Evolutionary conservation across 139 green algal species (phyloP).

Genomic region (Picochlorum sp.): DNA sequence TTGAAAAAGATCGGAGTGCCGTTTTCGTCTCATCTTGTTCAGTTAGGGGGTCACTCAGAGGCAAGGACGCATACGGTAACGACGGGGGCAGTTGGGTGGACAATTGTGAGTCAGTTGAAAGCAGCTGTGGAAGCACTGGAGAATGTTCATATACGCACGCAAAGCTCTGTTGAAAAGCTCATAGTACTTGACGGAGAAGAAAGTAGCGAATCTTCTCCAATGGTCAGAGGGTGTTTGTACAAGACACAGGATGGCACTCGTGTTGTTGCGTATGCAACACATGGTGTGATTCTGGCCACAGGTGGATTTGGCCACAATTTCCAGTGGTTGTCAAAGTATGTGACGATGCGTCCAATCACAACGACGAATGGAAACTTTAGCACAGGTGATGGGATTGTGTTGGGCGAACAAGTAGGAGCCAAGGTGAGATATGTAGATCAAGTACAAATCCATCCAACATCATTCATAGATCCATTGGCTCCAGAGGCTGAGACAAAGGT

Average conservation of each 20-base stretch:
- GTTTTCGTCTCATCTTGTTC: conserved; percentile 31
- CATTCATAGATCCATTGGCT: conserved; percentile 57
- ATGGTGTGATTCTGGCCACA: conserved; percentile 52
- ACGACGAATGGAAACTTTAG: conserved; percentile 71
- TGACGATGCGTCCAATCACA: conserved; percentile 32
- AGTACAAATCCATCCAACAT: conserved; percentile 71
- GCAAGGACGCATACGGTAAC: conserved; percentile 16
- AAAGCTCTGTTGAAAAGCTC: too few species aligned
- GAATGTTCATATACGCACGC: neutral
- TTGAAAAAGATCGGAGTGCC: conserved; percentile 33
- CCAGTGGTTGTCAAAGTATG: conserved; percentile 31
- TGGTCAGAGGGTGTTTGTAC: neutral
- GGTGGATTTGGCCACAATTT: conserved; percentile 59
- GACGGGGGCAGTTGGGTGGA: conserved; percentile 45
- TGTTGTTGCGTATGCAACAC: conserved; percentile 12
- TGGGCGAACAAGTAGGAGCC: conserved; percentile 15
- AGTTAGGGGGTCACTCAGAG: conserved; percentile 47
- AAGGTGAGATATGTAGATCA: conserved; percentile 47
- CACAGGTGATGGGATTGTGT: conserved; percentile 44
- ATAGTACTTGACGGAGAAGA: too few species aligned
- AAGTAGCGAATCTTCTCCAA: too few species aligned
- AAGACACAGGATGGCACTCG: neutral
- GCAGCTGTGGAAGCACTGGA: neutral
- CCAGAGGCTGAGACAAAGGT: conserved; percentile 24
- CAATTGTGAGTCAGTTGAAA: conserved; percentile 39